Evolutionary conservation across 169 alveolate genomes (phyloP).

Genomic region (Theileria sp.): DNA sequence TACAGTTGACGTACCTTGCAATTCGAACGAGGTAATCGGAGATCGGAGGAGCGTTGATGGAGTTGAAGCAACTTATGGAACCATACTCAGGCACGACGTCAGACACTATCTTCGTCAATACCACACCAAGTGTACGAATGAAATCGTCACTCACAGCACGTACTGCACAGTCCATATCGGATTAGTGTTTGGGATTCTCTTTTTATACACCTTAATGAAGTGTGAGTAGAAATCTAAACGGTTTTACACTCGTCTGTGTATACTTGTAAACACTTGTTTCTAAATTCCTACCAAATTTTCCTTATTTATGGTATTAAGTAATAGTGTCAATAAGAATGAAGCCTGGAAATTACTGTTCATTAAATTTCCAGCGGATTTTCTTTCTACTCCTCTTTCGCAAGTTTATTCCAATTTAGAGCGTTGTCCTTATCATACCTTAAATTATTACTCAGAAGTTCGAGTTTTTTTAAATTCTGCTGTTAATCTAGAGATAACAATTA

Average conservation of each 20-base stretch:
- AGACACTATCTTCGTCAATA: constrained; percentile 64
- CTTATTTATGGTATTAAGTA: background rate
- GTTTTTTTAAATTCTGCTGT: too few species aligned
- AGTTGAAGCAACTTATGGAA: constrained; percentile 80
- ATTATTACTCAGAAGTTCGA: background rate
- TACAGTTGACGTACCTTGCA: constrained; percentile 84
- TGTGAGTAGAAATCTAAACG: background rate
- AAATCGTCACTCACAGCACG: constrained; percentile 71
- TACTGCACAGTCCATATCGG: constrained; percentile 36
- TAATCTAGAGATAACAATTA: background rate
- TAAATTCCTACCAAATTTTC: background rate
- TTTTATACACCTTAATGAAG: background rate
- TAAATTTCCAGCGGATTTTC: background rate
- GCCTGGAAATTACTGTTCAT: background rate
- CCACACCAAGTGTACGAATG: constrained; percentile 56
- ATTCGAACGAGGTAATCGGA: constrained; percentile 80
- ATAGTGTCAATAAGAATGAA: background rate
- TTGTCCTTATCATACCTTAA: background rate
- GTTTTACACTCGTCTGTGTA: background rate
- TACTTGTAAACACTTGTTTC: background rate
- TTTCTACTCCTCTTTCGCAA: background rate
- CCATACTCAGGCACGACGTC: constrained; percentile 53
- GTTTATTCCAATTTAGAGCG: background rate
- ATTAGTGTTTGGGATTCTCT: background rate
- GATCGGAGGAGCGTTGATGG: constrained; percentile 83